Base-by-base conservation (phyloP, 768 basidiomycete genomes). In the Suillus subluteus region DNA sequence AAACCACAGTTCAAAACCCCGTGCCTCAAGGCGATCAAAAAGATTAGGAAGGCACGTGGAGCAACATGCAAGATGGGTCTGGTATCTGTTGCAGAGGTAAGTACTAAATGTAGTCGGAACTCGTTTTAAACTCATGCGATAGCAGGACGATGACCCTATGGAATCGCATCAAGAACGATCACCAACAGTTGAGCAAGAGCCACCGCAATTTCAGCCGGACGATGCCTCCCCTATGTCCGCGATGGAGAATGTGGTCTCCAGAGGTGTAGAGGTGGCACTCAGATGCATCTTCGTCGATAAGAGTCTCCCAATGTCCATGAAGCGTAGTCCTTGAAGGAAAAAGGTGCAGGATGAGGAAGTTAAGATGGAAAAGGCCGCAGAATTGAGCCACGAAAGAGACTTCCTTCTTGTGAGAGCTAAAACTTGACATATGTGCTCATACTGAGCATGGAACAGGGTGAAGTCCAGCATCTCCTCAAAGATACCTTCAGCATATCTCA, bases 211-310 rank as follows among this genome's bases (percentile, higher is more conserved):
- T 48, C 48, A 32, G 32, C 32, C n/a, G 2, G 48, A 13, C 5
- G 23, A 50, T n/a, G 48, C 23, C 2, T 43, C 0, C 40, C 40
- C 41, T 43, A 38, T 46, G 41, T 40, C 62, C 6, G 62, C 38
- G 32, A 64, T 64, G 63, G 56, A 54, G 7, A 55, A 64, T 13
- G 52, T 38, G 8, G 23, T 64, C 21, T 38, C 63, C 52, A 64
- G 26, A 64, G 52, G 63, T 5, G 7, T 64, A 26, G 63, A 64
- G 52, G 63, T 13, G 35, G 52, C 40, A 50, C 44, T 44, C 44
- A 44, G 3, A 44, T 5, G 8, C 7, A 44, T 44, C 44, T 21
- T 44, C 3, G 1, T 18, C 8, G 4, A 44, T 9, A 44, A 44
- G 21, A 18, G 7, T 44, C 0, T 44, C 3, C 7, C 4, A 9